Conservation (phyloP, 768 basidiomycete species). For the Suillus weaverae region DNA sequence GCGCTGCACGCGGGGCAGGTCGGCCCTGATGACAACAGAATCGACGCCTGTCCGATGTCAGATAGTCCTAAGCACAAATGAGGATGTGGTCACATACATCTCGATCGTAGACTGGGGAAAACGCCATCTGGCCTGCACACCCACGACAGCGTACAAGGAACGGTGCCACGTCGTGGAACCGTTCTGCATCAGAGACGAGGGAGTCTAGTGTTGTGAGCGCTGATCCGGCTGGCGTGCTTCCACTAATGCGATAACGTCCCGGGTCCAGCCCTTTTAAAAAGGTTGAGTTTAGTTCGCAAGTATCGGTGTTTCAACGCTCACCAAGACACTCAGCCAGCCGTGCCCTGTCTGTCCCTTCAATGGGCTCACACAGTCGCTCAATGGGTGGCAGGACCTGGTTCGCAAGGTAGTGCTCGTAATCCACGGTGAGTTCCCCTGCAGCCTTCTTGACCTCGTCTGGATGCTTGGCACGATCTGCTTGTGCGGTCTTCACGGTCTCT, state of each 20-base stretch:
- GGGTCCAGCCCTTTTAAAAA: constrained; percentile 55
- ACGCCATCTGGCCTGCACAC: constrained; percentile 63
- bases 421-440: constrained; percentile 65
- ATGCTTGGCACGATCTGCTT: constrained; percentile 90
- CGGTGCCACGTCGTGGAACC: constrained; percentile 75
- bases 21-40: constrained; percentile 65
- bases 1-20: constrained; percentile 68
- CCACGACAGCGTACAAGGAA: constrained; percentile 76
- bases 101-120: constrained; percentile 58
- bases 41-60: constrained; percentile 50
- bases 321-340: constrained; percentile 95
- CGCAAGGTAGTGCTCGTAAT: constrained; percentile 89
- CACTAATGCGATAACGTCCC: constrained; percentile 47
- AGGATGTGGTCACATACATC: constrained; percentile 42
- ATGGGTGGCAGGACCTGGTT: constrained; percentile 94
- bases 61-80: constrained; percentile 1
- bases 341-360: constrained; percentile 91
- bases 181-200: constrained; percentile 82
- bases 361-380: constrained; percentile 92
- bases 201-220: constrained; percentile 83
- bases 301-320: constrained; percentile 33
- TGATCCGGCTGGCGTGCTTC: constrained; percentile 51
- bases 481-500: constrained; percentile 66
- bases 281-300: constrained; percentile 6
- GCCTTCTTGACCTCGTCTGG: constrained; percentile 87